A percentile compares a stretch with the other conserved stretches of the same genome.
Conservation (phyloP, 306 rosid species). For the Mucuna pruriens region DNA sequence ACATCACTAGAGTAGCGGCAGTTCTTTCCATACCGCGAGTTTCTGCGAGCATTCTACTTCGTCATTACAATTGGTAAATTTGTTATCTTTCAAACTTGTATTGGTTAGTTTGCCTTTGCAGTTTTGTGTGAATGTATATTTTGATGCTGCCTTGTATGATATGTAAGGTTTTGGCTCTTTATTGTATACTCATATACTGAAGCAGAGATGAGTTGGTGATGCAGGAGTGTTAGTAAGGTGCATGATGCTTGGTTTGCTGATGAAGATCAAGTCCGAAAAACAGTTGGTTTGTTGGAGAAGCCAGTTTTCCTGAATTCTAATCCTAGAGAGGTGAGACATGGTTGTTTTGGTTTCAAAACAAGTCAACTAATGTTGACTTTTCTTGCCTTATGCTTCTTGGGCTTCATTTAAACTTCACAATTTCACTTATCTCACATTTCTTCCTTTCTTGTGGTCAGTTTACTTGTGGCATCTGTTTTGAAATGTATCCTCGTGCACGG, state of each 20-base stretch:
- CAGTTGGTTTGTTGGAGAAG: conserved; percentile 68
- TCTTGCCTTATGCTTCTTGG: conserved; percentile 6
- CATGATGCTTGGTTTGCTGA: conserved; percentile 85
- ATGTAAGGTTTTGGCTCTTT: conserved; percentile 17
- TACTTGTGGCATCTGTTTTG: conserved; percentile 81
- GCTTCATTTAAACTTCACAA: neutral
- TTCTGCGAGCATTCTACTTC: conserved; percentile 67
- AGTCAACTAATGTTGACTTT: neutral
- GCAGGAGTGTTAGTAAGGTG: conserved; percentile 67
- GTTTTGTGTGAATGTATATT: neutral
- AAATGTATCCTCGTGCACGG: conserved; percentile 44
- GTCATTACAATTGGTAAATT: conserved; percentile 65
- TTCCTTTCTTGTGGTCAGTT: conserved; percentile 40
- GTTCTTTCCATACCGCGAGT: conserved; percentile 67
- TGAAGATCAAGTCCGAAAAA: conserved; percentile 60
- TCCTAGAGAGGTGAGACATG: conserved; percentile 49
- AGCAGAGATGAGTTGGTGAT: conserved; percentile 29
- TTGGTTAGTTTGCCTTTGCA: neutral
- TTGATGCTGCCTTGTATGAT: conserved; percentile 30
- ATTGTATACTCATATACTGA: conserved; percentile 1
- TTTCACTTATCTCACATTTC: conserved; percentile 2
- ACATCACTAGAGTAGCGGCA: conserved; percentile 55
- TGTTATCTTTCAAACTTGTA: neutral
- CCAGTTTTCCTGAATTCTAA: conserved; percentile 44
- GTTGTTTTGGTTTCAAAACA: conserved; percentile 31